A percentile compares a stretch with the other conserved stretches of the same genome.
phyloP scores from a whole-genome alignment of 495 filamentous ascomycete species.

The Pseudoneurospora amorphoporcata region DNA sequence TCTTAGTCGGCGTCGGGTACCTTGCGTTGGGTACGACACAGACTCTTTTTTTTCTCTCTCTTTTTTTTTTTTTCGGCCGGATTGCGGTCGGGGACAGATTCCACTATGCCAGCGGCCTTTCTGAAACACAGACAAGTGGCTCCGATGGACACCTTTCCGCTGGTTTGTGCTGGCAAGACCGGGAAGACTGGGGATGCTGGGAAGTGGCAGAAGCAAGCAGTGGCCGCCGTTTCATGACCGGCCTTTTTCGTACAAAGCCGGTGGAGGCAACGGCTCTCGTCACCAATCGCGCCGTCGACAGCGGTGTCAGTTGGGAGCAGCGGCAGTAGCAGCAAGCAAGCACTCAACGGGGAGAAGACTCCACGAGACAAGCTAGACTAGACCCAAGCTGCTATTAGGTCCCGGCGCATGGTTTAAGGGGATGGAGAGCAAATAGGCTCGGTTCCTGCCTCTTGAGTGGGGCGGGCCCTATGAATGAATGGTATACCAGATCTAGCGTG shows the following conservation, averaged over 20 bases:
- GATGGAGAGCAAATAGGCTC: neutral
- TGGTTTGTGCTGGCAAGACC: neutral
- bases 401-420: slow-evolving; percentile 10
- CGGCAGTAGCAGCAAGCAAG: neutral
- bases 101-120: slow-evolving; percentile 10
- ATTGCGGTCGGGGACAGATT: slow-evolving; percentile 12
- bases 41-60: neutral
- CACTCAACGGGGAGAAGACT: neutral
- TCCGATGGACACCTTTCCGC: slow-evolving; percentile 1
- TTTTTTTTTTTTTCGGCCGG: slow-evolving; percentile 9
- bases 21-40: slow-evolving; percentile 6
- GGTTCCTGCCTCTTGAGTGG: neutral
- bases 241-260: slow-evolving; percentile 5
- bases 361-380: slow-evolving; percentile 1
- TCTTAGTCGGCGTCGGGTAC: neutral
- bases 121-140: slow-evolving; percentile 27
- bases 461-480: neutral
- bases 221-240: slow-evolving; percentile 6
- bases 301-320: neutral
- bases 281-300: slow-evolving; percentile 14
- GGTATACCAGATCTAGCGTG: neutral
- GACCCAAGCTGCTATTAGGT: neutral
- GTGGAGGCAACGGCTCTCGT: slow-evolving; percentile 6
- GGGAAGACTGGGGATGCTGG: neutral
- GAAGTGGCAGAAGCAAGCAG: slow-evolving; percentile 7